Percentiles rank a stretch among this genome's conserved stretches.
Evolutionary conservation across 768 basidiomycete genomes (phyloP).

Genomic region (Suillus occidentalis): DNA sequence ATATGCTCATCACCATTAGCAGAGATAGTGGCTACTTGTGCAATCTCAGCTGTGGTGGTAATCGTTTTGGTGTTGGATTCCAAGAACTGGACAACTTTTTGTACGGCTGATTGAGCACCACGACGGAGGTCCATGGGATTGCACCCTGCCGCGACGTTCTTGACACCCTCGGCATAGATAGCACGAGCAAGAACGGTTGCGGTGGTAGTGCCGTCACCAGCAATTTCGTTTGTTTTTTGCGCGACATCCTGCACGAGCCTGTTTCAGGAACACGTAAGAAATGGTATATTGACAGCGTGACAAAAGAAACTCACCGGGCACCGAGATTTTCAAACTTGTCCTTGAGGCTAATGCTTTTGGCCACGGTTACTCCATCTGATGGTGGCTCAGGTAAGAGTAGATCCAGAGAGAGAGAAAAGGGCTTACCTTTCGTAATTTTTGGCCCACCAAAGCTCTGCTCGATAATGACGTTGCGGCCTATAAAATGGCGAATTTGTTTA

Average conservation of each 20-base stretch:
- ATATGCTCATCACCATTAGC: constrained; percentile 83
- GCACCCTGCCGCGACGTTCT: constrained; percentile 98
- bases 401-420: constrained; percentile 2
- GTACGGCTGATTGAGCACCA: constrained; percentile 96
- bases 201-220: constrained; percentile 97
- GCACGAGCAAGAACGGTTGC: constrained; percentile 96
- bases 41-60: constrained; percentile 96
- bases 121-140: constrained; percentile 99
- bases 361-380: constrained; percentile 94
- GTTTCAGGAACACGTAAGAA: constrained; percentile 9
- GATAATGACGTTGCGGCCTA: constrained; percentile 97
- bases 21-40: constrained; percentile 97
- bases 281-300: not conserved
- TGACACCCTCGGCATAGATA: constrained; percentile 98
- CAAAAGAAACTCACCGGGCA: constrained; percentile 71
- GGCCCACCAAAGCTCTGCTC: constrained; percentile 89
- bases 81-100: constrained; percentile 91
- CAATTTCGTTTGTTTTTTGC: constrained; percentile 93
- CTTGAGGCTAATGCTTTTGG: constrained; percentile 90
- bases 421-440: constrained; percentile 92
- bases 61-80: constrained; percentile 87
- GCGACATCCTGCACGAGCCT: constrained; percentile 96
- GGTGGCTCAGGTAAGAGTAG: not conserved
- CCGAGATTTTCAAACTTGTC: constrained; percentile 99
- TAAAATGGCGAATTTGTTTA: not conserved